These are phyloP conservation scores for Aquilaria agallochum DNA, from an alignment of 441 rosid genomes.

Conservation along the genomic window DNA sequence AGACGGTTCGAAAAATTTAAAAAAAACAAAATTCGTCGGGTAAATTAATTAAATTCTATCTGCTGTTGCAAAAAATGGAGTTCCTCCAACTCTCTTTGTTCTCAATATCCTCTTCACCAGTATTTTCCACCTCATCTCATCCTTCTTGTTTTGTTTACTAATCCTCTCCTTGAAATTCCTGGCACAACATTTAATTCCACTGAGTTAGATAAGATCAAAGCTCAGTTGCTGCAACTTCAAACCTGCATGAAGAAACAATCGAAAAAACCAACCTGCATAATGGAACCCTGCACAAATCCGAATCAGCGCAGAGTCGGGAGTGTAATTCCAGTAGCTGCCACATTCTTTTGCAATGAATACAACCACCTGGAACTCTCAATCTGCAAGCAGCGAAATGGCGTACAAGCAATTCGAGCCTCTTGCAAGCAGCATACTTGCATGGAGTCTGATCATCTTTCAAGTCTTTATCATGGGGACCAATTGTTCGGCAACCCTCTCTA, in stretches of 20 bases:
- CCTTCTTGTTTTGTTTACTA: constrained; percentile 72
- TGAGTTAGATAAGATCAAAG: background rate
- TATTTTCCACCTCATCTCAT: constrained; percentile 69
- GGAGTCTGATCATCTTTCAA: constrained; percentile 37
- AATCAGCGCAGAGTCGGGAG: constrained; percentile 69
- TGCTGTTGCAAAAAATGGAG: constrained; percentile 43
- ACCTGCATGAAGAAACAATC: background rate
- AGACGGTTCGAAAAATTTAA: too few species aligned
- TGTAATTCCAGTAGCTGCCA: constrained; percentile 93
- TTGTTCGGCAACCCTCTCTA: constrained; percentile 85
- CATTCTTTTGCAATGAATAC: constrained; percentile 84
- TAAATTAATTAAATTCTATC: background rate
- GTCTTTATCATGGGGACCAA: constrained; percentile 87
- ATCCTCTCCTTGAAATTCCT: constrained; percentile 68
- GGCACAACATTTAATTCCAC: constrained; percentile 5
- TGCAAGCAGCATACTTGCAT: constrained; percentile 67
- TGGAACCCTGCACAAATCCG: constrained; percentile 66
- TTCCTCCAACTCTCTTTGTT: constrained; percentile 52
- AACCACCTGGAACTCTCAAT: constrained; percentile 70
- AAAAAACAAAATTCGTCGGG: too few species aligned
- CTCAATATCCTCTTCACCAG: constrained; percentile 66
- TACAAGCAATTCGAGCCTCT: constrained; percentile 66
- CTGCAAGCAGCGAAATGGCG: constrained; percentile 79
- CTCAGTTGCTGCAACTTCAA: background rate
- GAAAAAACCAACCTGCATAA: constrained; percentile 49